Evolutionary conservation across 208 protist genomes (phyloP).

Genomic region (Angomonas ambiguus): DNA sequence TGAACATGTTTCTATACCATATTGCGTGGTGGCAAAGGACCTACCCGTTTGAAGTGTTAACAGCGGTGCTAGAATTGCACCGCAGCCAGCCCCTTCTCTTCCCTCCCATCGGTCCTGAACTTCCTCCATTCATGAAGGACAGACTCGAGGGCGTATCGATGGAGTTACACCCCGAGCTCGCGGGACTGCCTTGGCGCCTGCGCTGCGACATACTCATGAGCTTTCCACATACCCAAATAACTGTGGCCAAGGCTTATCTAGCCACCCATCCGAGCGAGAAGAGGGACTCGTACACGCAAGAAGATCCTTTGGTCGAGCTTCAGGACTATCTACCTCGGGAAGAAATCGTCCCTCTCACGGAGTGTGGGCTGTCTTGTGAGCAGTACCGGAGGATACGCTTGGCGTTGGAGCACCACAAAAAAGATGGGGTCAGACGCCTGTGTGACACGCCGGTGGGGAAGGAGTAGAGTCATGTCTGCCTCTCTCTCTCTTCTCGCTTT

Average conservation of each 20-base stretch:
- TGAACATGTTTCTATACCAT: constrained; percentile 43
- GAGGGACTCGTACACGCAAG: constrained; percentile 11
- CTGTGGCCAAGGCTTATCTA: constrained; percentile 23
- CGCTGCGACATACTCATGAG: constrained; percentile 78
- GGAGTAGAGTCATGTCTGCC: constrained; percentile 4
- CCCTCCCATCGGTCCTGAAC: constrained; percentile 4
- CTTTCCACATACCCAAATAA: constrained; percentile 29
- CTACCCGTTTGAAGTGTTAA: constrained; percentile 47
- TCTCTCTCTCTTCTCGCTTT: too few relatives aligned
- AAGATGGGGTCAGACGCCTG: constrained; percentile 41
- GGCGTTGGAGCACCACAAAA: constrained; percentile 69
- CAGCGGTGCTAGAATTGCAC: constrained; percentile 32
- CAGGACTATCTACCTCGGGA: constrained; percentile 8
- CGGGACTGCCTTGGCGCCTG: constrained; percentile 31
- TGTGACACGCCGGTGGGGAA: too few relatives aligned
- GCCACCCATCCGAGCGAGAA: neutral
- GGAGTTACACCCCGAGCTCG: constrained; percentile 20
- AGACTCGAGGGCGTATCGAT: constrained; percentile 47
- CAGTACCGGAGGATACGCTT: constrained; percentile 39
- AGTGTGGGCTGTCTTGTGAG: constrained; percentile 5
- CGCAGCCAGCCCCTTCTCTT: constrained; percentile 15
- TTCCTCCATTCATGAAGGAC: constrained; percentile 20
- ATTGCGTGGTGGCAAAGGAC: constrained; percentile 74
- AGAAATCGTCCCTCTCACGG: constrained; percentile 12
- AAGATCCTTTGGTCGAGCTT: constrained; percentile 21